Evolutionary conservation across 179 eudicot genomes (phyloP).

Genomic region (Corrigiola litoralis): DNA sequence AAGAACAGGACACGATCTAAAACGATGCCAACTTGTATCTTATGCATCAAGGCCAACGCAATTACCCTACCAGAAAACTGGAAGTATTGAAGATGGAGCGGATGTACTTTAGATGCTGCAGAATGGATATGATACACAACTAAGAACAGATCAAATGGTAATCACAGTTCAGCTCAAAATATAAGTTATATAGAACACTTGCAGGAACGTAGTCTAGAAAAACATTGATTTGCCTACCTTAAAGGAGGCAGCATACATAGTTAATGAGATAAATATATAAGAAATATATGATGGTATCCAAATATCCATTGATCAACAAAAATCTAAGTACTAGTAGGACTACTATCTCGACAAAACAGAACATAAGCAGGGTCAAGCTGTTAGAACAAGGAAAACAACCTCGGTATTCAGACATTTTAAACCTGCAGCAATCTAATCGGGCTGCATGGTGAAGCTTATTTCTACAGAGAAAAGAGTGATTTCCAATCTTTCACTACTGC

Average conservation of each 20-base stretch:
- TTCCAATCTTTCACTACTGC: background rate
- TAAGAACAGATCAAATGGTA: background rate
- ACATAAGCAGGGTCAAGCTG: background rate
- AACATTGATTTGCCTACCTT: background rate
- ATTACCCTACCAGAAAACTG: conserved; percentile 75
- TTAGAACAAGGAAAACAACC: background rate
- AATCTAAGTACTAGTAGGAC: background rate
- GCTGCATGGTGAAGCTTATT: background rate
- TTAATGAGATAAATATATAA: too few species aligned
- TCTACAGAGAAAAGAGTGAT: background rate
- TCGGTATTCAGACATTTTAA: background rate
- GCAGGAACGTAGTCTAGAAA: conserved; percentile 1
- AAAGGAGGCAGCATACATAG: background rate
- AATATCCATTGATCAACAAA: background rate
- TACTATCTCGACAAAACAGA: background rate
- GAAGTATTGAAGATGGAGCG: conserved; percentile 73
- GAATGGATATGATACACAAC: conserved; percentile 7
- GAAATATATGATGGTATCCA: too few species aligned
- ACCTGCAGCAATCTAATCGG: background rate
- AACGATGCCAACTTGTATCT: conserved; percentile 77
- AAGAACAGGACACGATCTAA: conserved; percentile 72
- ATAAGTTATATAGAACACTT: background rate
- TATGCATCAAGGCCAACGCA: conserved; percentile 87
- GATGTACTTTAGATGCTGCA: conserved; percentile 92
- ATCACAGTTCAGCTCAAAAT: background rate